These are phyloP conservation scores for Geoglossum cookeanum DNA, from an alignment of 2,329 filamentous ascomycete species.

Conservation along the genomic window DNA sequence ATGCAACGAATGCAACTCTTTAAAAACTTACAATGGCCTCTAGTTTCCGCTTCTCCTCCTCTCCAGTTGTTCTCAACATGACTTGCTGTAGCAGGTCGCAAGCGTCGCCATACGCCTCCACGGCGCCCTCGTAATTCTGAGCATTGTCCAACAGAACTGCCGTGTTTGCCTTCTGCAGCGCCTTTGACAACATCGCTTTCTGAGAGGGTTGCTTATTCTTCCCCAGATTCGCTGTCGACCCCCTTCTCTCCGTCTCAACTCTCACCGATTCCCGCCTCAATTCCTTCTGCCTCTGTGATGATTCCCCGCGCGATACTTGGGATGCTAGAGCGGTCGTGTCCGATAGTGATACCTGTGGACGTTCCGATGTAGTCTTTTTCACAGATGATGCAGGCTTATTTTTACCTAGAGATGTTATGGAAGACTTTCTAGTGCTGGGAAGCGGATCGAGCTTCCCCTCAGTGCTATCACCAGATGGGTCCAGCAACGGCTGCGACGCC, in stretches of 20 bases:
- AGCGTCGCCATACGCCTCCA: conserved; percentile 79
- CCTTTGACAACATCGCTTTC: conserved; percentile 92
- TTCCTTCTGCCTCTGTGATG: neutral
- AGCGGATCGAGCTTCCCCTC: neutral
- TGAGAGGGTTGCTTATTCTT: conserved; percentile 42
- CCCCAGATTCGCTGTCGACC: conserved; percentile 1
- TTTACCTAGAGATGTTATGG: neutral
- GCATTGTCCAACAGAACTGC: conserved; percentile 93
- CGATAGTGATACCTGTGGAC: neutral
- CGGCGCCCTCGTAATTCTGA: conserved; percentile 79
- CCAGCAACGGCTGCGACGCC: neutral
- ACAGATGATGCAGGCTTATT: neutral
- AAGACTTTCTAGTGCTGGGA: neutral
- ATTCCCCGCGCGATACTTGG: neutral
- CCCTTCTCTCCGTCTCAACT: neutral
- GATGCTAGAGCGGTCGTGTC: neutral
- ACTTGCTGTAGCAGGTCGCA: conserved; percentile 78
- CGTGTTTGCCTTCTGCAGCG: conserved; percentile 85
- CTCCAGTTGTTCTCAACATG: conserved; percentile 61
- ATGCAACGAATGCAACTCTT: neutral
- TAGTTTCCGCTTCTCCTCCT: conserved; percentile 76
- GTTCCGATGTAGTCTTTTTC: neutral
- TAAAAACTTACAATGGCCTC: conserved; percentile 64
- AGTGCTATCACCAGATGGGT: neutral
- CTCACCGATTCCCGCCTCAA: neutral